phyloP scores from a whole-genome alignment of 164 flowering plant species.

The Dillenia turbinata region DNA sequence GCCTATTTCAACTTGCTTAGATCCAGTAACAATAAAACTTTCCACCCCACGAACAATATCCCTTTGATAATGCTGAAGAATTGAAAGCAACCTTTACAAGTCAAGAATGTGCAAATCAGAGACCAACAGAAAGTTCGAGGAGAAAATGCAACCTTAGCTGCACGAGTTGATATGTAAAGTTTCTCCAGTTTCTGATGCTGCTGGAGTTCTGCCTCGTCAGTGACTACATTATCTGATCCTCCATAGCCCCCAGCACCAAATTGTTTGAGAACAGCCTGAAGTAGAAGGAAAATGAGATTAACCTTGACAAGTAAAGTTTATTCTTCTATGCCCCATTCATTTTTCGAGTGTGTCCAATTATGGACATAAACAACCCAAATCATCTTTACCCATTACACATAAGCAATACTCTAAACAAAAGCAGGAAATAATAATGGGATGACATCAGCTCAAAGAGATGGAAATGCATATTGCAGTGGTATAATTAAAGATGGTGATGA shows the following conservation, averaged over 20 bases:
- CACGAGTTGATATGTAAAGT: constrained; percentile 86
- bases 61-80: constrained; percentile 78
- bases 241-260: constrained; percentile 77
- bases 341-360: too few species aligned
- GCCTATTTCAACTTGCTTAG: constrained; percentile 95
- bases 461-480: too few species aligned
- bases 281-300: not conserved
- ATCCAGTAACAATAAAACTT: constrained; percentile 80
- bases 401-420: too few species aligned
- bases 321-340: too few species aligned
- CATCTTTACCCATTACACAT: too few species aligned
- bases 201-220: constrained; percentile 65
- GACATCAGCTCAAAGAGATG: too few species aligned
- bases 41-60: constrained; percentile 93
- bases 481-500: too few species aligned
- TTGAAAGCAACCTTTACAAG: not conserved
- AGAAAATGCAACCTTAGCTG: constrained; percentile 63
- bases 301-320: too few species aligned
- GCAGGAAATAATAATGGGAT: too few species aligned
- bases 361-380: too few species aligned
- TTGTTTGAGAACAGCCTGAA: constrained; percentile 80
- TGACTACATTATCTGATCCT: constrained; percentile 48
- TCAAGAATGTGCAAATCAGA: not conserved
- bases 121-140: not conserved
- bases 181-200: constrained; percentile 85